phyloP scores from a whole-genome alignment of 2,329 filamentous ascomycete species.

The Penicillium brasilianum region DNA sequence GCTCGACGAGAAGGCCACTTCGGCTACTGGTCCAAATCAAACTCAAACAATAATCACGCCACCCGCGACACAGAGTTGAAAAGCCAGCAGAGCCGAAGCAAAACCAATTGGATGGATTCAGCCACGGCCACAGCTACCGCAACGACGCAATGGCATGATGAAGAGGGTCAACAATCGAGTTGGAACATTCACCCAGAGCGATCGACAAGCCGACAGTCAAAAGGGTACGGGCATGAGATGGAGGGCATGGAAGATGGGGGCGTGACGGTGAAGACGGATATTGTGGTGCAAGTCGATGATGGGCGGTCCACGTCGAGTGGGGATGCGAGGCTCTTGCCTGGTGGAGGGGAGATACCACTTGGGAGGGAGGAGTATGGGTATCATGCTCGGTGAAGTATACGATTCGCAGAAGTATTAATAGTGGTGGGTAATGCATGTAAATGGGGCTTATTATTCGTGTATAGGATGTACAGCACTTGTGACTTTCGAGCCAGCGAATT shows the following conservation, averaged over 20 bases:
- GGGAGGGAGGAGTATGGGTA: not conserved
- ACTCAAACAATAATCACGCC: slow-evolving; percentile 24
- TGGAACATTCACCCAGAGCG: slow-evolving; percentile 19
- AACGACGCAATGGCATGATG: slow-evolving; percentile 17
- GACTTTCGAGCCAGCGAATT: not conserved
- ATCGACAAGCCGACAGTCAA: slow-evolving; percentile 20
- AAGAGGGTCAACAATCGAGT: slow-evolving; percentile 18
- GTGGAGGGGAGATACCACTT: slow-evolving; percentile 14
- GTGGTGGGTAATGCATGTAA: not conserved
- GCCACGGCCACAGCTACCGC: slow-evolving; percentile 11
- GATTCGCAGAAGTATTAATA: not conserved
- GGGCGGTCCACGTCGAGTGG: slow-evolving; percentile 24
- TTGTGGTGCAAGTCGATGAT: slow-evolving; percentile 36
- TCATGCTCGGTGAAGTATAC: not conserved
- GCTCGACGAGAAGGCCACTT: slow-evolving; percentile 26
- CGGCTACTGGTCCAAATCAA: slow-evolving; percentile 33
- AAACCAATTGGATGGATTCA: slow-evolving; percentile 23
- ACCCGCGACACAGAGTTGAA: slow-evolving; percentile 26
- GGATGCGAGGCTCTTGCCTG: slow-evolving; percentile 24
- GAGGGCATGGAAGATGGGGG: slow-evolving; percentile 19
- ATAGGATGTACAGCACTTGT: not conserved
- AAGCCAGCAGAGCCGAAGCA: slow-evolving; percentile 8
- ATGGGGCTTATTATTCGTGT: not conserved
- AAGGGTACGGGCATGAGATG: slow-evolving; percentile 10
- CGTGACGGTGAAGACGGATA: slow-evolving; percentile 41